Percentiles rank a stretch among this genome's conserved stretches.
These are phyloP conservation scores for Mycena floridula DNA, from an alignment of 768 basidiomycete species.

Conservation along the genomic window DNA sequence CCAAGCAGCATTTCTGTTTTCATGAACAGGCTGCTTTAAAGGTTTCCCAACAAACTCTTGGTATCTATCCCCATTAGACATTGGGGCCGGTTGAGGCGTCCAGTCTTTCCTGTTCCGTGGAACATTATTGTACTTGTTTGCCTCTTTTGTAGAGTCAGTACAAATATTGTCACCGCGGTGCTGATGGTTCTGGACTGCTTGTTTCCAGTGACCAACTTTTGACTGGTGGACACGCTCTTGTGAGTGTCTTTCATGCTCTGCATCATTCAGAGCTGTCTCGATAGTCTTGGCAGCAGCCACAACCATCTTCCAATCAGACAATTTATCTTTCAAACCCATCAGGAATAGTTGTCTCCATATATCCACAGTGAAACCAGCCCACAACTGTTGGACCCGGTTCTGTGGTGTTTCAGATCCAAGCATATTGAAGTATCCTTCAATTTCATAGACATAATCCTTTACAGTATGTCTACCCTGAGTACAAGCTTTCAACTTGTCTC, in stretches of 20 bases:
- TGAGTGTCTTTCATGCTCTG: not conserved
- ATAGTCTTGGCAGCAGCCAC: constrained; percentile 19
- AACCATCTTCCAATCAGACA: constrained; percentile 17
- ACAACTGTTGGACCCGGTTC: constrained; percentile 26
- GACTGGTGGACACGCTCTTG: not conserved
- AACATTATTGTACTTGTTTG: not conserved
- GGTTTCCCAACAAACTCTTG: not conserved
- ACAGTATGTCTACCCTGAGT: constrained; percentile 13
- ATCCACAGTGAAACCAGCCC: constrained; percentile 20
- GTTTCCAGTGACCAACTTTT: not conserved
- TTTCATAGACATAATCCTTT: constrained; percentile 23
- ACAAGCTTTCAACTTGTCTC: not conserved
- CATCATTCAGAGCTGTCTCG: constrained; percentile 21
- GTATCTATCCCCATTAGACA: not conserved
- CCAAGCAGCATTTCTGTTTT: not conserved
- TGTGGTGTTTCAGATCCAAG: constrained; percentile 21
- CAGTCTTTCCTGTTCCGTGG: not conserved
- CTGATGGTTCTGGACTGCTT: not conserved
- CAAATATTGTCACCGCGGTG: not conserved
- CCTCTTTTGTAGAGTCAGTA: not conserved
- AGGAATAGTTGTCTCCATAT: constrained; percentile 24
- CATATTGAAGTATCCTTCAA: constrained; percentile 26
- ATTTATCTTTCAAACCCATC: constrained; percentile 20
- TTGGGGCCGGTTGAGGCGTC: not conserved
- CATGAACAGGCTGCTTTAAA: not conserved